phyloP scores from a whole-genome alignment of 2,329 filamentous ascomycete genomes.

The Tolypocladium amazonense region DNA sequence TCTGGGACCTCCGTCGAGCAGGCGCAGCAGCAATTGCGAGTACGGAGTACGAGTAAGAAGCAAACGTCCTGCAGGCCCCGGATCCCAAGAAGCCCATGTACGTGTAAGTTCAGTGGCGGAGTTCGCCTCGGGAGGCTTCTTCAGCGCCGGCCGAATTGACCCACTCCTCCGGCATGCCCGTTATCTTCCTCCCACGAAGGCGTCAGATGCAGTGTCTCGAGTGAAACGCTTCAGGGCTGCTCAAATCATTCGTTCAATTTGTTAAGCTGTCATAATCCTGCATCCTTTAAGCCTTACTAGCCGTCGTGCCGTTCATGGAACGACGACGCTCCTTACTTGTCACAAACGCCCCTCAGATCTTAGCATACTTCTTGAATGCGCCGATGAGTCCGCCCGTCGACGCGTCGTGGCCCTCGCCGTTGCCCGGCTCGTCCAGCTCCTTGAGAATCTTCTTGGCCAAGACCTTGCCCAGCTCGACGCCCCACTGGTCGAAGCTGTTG shows the following conservation, averaged over 20 bases:
- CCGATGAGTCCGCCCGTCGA: constrained; percentile 84
- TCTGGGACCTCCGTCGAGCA: no score
- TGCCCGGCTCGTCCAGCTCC: constrained; percentile 74
- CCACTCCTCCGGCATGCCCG: background rate
- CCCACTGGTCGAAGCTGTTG: constrained; percentile 99
- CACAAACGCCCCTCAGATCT: constrained; percentile 26
- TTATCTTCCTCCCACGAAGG: no score
- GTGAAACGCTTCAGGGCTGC: background rate
- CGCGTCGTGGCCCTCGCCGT: constrained; percentile 65
- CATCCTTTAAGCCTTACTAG: background rate
- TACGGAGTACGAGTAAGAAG: no score
- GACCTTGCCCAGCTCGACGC: constrained; percentile 94
- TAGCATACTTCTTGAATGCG: constrained; percentile 72
- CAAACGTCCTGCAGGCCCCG: no score
- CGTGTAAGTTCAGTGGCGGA: background rate
- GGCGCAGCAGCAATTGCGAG: no score
- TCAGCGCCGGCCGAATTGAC: background rate
- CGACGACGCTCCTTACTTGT: background rate
- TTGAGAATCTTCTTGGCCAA: constrained; percentile 83
- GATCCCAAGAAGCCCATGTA: no score
- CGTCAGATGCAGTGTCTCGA: background rate
- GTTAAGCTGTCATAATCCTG: background rate
- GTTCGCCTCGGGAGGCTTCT: background rate
- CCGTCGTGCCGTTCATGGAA: background rate
- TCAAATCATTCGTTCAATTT: background rate